Evolutionary conservation across 192 early-diverging fungal species (phyloP).

Genomic region (Linnemannia elongata): DNA sequence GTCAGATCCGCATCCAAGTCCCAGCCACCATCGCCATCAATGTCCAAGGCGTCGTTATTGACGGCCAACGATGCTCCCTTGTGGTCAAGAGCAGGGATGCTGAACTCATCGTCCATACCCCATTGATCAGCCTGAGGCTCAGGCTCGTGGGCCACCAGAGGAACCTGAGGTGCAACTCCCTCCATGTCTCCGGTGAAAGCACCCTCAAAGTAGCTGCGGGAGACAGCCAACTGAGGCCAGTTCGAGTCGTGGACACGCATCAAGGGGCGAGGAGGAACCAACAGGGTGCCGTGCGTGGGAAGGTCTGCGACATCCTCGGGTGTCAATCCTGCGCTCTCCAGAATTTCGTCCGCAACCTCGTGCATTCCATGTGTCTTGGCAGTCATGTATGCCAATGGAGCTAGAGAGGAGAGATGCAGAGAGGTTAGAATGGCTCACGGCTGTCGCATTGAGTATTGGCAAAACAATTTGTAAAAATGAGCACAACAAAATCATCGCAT

Average conservation of each 20-base stretch:
- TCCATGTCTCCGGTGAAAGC: constrained; percentile 72
- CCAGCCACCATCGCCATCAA: constrained; percentile 78
- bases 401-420: constrained; percentile 42
- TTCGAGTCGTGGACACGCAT: constrained; percentile 81
- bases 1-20: constrained; percentile 86
- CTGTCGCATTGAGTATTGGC: no score
- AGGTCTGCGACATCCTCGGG: constrained; percentile 70
- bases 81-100: constrained; percentile 61
- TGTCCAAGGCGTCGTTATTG: constrained; percentile 53
- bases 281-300: constrained; percentile 61
- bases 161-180: constrained; percentile 58
- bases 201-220: constrained; percentile 88
- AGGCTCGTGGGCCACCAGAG: constrained; percentile 71
- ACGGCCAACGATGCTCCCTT: constrained; percentile 49
- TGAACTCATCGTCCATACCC: constrained; percentile 82
- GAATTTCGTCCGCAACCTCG: constrained; percentile 88
- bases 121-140: constrained; percentile 77
- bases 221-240: constrained; percentile 93
- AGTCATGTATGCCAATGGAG: constrained; percentile 92
- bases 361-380: constrained; percentile 91
- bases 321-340: constrained; percentile 77
- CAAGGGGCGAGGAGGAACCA: constrained; percentile 81
- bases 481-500: no score
- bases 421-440: neutral
- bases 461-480: neutral